Conservation (phyloP, 371 early-diverging fungal genomes). For the Mortierella polycephala region DNA sequence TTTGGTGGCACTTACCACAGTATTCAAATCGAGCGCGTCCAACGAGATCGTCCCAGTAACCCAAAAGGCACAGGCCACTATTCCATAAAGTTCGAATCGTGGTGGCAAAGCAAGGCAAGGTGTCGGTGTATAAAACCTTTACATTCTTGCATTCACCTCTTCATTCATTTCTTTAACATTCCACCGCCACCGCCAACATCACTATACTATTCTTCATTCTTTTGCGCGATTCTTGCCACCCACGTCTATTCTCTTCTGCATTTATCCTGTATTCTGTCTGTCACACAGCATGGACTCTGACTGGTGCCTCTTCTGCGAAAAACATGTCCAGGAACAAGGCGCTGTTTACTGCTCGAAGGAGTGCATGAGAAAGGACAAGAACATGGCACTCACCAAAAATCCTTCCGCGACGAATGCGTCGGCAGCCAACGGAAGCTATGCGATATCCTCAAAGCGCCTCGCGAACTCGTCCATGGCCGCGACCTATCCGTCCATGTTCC, state of each 20-base stretch:
- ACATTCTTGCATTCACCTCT: not conserved
- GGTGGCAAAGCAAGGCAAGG: too few species aligned
- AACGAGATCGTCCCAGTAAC: not conserved
- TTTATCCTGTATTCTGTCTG: not conserved
- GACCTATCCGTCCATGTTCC: conserved; percentile 20
- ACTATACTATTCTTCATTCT: too few species aligned
- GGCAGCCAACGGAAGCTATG: not conserved
- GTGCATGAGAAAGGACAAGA: conserved; percentile 28
- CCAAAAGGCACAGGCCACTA: too few species aligned
- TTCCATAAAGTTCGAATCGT: too few species aligned
- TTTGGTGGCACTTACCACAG: not conserved
- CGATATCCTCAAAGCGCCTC: too few species aligned
- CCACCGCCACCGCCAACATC: too few species aligned
- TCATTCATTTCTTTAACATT: too few species aligned
- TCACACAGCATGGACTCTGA: conserved; percentile 29
- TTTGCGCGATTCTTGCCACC: not conserved
- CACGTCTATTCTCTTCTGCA: not conserved
- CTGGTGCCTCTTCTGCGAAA: conserved; percentile 47
- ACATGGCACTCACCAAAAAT: conserved; percentile 10
- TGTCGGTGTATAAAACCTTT: not conserved
- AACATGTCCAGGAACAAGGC: conserved; percentile 30
- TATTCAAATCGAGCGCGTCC: not conserved
- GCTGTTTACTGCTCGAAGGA: conserved; percentile 36
- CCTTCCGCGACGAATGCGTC: not conserved
- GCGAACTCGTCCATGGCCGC: conserved; percentile 1